Conservation (phyloP, 2,329 filamentous ascomycete genomes). For the Fusarium fujikuroi region DNA sequence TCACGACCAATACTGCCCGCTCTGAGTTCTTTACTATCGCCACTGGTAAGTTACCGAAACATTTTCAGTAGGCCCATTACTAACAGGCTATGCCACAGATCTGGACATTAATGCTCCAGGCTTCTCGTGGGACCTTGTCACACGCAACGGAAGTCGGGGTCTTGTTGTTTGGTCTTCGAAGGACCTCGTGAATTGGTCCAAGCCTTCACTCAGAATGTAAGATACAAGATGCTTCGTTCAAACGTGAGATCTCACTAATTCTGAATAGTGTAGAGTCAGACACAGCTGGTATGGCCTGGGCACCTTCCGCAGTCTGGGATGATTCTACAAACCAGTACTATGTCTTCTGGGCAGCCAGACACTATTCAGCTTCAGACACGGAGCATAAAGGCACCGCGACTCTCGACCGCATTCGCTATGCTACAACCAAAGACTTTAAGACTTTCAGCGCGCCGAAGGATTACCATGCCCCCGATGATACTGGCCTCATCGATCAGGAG, state of each 20-base stretch:
- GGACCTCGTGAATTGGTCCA: constrained; percentile 51
- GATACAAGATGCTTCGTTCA: fast-evolving
- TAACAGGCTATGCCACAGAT: constrained; percentile 36
- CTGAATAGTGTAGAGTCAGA: constrained; percentile 45
- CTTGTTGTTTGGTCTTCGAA: constrained; percentile 52
- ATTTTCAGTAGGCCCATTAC: not conserved
- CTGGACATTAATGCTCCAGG: constrained; percentile 50
- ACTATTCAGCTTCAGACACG: constrained; percentile 56
- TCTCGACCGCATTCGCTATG: constrained; percentile 58
- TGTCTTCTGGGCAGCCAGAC: constrained; percentile 60
- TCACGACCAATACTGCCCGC: constrained; percentile 48
- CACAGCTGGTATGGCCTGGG: constrained; percentile 53
- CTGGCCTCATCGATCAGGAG: constrained; percentile 61
- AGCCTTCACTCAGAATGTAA: constrained; percentile 30
- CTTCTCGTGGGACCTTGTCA: constrained; percentile 52
- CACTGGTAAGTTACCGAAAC: constrained; percentile 43
- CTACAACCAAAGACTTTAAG: constrained; percentile 61
- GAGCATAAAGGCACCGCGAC: constrained; percentile 56
- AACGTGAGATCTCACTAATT: not conserved
- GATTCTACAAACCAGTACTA: constrained; percentile 53
- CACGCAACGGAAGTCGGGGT: constrained; percentile 49
- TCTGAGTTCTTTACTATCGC: constrained; percentile 51
- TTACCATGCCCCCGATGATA: constrained; percentile 54
- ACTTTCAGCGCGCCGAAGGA: constrained; percentile 58
- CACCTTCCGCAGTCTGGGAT: constrained; percentile 52